Base-by-base conservation (phyloP, 345 rosid genomes). In the Clarkia xantiana region DNA sequence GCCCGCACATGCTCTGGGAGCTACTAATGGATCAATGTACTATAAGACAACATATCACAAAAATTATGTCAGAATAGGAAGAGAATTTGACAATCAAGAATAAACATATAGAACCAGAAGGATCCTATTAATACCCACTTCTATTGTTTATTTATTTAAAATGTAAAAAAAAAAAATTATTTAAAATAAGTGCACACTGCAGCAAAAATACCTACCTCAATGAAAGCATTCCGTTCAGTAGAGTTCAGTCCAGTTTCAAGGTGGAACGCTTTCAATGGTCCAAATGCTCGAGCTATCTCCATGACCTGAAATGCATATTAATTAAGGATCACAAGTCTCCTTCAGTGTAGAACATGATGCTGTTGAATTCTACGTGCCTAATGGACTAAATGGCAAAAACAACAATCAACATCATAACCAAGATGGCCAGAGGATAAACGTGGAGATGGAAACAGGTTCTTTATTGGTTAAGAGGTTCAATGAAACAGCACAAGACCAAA, bases 231-330 rank as follows among this genome's bases (percentile, higher is more conserved):
- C 41, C 62, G 68, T 38, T 53, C 67, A 6, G 18, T 54, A 18
- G 29, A 61, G 68, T 65, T 76, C 62, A 62, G 47, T 39, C 65
- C 67, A 44, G 40, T 65, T 48, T 67, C 79, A 50, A 78, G 72
- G 58, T 73, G 87, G 71, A 59, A 91, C 45, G 85, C 76, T 67
- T 78, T 86, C 68, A 91, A 51, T 58, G 78, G 85, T 72, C 98
- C 98, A 67, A 86, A 91, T 50, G 77, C 75, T 55, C 75, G 63
- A 69, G 77, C 82, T 64, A 91, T 91, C 71, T 86, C 98, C 84
- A 70, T 58, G 40, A 91, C 54, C 98, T 91, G 74, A 53, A 67
- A 58, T 62, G 36, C 36, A 29, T 29, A 29, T 29, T 4, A 29
- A 29, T 7, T 29, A 29, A 7, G 8, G 7, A 29, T 22, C 2